phyloP scores from a whole-genome alignment of 805 yeast species.

The Cyberlindnera veronae region DNA sequence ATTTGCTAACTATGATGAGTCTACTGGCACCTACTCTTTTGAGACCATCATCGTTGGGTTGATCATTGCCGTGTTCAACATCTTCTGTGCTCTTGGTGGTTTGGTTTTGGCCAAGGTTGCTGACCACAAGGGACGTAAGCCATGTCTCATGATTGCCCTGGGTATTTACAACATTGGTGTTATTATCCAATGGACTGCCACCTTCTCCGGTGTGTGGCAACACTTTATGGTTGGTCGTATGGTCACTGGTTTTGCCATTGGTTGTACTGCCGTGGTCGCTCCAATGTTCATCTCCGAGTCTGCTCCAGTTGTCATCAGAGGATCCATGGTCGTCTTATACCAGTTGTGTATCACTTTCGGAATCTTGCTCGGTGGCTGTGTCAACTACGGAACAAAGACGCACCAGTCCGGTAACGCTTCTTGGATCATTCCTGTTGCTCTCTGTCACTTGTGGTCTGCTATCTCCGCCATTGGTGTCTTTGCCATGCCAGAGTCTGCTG shows the following conservation, averaged over 20 bases:
- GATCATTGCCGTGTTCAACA: slow-evolving; percentile 54
- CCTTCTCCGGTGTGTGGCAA: slow-evolving; percentile 43
- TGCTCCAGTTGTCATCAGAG: slow-evolving; percentile 66
- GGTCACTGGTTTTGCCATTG: slow-evolving; percentile 73
- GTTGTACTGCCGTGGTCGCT: slow-evolving; percentile 69
- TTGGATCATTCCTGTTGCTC: slow-evolving; percentile 67
- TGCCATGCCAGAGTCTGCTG: slow-evolving; percentile 68
- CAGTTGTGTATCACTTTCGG: slow-evolving; percentile 70
- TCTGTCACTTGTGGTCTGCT: slow-evolving; percentile 40
- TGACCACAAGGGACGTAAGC: slow-evolving; percentile 58
- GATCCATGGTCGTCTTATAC: slow-evolving; percentile 67
- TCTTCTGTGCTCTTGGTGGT: slow-evolving; percentile 73
- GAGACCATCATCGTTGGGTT: slow-evolving; percentile 49
- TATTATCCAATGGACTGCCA: slow-evolving; percentile 54
- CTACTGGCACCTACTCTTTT: slow-evolving; percentile 38
- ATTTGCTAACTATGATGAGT: slow-evolving; percentile 44
- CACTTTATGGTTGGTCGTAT: slow-evolving; percentile 63
- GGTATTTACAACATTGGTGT: slow-evolving; percentile 58
- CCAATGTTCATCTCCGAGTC: slow-evolving; percentile 72
- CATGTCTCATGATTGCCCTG: slow-evolving; percentile 51
- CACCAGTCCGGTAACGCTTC: slow-evolving; percentile 41
- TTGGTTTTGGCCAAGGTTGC: slow-evolving; percentile 51
- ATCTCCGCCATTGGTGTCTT: slow-evolving; percentile 42
- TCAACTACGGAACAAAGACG: slow-evolving; percentile 55
- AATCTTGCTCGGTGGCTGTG: slow-evolving; percentile 68